phyloP scores from a whole-genome alignment of 1,139 yeast species.

The Hansenula lynferdii region DNA sequence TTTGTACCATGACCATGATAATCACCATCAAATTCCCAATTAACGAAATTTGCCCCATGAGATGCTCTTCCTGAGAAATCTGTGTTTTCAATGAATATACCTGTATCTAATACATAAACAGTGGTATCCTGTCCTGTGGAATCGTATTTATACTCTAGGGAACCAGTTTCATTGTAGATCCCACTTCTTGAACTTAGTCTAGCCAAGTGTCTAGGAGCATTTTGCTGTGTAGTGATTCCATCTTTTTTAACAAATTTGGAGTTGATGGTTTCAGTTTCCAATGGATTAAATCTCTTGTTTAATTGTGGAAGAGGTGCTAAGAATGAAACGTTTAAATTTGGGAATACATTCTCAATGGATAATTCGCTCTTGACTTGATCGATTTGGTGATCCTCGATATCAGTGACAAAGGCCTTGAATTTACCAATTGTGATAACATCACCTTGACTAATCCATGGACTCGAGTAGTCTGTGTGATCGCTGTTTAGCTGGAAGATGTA shows the following conservation, averaged over 20 bases:
- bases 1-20: slow-evolving; percentile 76
- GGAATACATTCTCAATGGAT: background rate
- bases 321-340: background rate
- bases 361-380: too few relatives aligned
- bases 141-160: slow-evolving; percentile 37
- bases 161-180: slow-evolving; percentile 59
- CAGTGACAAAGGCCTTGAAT: too few relatives aligned
- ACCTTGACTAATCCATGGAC: too few relatives aligned
- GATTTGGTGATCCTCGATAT: too few relatives aligned
- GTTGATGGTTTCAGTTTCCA: background rate
- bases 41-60: slow-evolving; percentile 53
- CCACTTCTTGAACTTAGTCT: slow-evolving; percentile 48
- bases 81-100: slow-evolving; percentile 51
- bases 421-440: too few relatives aligned
- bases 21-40: slow-evolving; percentile 57
- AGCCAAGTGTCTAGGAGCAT: slow-evolving; percentile 43
- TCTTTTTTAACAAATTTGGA: background rate
- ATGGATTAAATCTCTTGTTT: too few relatives aligned
- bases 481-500: too few relatives aligned
- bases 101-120: slow-evolving; percentile 80
- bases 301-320: background rate
- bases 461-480: too few relatives aligned
- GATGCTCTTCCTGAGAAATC: slow-evolving; percentile 63
- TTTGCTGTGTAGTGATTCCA: slow-evolving; percentile 40
- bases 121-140: slow-evolving; percentile 48